These are phyloP conservation scores for Acanthamoeba triangularis DNA, from an alignment of 208 protist genomes.

Conservation along the genomic window DNA sequence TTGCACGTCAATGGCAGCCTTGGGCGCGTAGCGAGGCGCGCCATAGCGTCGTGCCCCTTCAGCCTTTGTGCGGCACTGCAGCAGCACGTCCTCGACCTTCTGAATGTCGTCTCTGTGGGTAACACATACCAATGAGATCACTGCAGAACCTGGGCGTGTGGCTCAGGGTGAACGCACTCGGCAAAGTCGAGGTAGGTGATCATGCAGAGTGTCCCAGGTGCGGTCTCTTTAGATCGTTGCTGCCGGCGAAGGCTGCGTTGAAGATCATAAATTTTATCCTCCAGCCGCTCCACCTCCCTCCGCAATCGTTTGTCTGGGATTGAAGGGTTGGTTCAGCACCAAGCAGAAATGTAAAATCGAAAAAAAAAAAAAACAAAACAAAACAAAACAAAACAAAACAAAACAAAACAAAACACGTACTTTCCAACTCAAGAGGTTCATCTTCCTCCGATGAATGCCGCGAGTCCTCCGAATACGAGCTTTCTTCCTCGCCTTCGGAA, in stretches of 20 bases:
- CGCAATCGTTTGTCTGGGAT: not conserved
- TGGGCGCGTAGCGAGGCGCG: not conserved
- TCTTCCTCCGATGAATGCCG: no score
- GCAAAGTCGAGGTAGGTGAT: constrained; percentile 64
- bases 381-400: not conserved
- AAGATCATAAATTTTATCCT: not conserved
- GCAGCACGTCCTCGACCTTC: not conserved
- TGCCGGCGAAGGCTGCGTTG: not conserved
- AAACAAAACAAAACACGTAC: not conserved
- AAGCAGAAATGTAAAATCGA: not conserved
- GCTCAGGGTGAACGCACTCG: not conserved
- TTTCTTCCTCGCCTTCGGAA: not conserved
- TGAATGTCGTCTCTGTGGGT: constrained; percentile 3
- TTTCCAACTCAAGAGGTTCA: not conserved
- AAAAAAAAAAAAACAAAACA: not conserved
- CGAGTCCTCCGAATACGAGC: no score
- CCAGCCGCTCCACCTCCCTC: not conserved
- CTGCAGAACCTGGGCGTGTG: not conserved
- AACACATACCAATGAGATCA: not conserved
- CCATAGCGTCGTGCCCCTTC: not conserved
- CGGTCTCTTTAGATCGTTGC: not conserved
- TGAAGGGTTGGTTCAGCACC: not conserved
- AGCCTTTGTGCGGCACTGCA: not conserved
- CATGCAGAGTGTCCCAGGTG: not conserved
- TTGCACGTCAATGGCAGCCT: not conserved